Base-by-base conservation (phyloP, 2,329 filamentous ascomycete species). In the Talaromyces sp. region DNA sequence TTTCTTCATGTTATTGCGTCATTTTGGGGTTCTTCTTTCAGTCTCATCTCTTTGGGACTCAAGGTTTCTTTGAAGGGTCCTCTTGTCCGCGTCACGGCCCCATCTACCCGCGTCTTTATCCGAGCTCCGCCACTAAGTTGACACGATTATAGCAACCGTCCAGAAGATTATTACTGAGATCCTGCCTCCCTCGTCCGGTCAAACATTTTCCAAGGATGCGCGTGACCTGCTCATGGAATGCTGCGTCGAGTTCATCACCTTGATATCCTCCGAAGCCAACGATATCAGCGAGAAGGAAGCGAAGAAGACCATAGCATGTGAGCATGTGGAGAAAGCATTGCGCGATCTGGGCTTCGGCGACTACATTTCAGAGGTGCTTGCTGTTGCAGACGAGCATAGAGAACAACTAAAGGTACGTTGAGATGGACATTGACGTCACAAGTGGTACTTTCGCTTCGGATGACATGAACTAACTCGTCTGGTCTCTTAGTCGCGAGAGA, bases 281-380 rank as follows among this genome's bases (percentile, higher is more conserved):
- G 94, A 99, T 67, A 99, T 99, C 60, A 95, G 92, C 11, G 94
- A 99, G 73, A 96, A 96, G 75, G 94, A 99, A 69, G 91, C 92
- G 45, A 99, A 99, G 80, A 99, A 99, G 82, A 99, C 94, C 3
- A 99, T 99, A 65, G 93, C 93, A 11, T 96, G 91, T 73, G 94
- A 99, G 67, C 94, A 99, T 77, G 95, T 99, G 65, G 95, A 93
- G 68, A 93, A 93, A 69, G 94, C 94, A 0, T 82, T 99, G 37
- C 89, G 93, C 65, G 90, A 96, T 66, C 84, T 99, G 17, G 94
- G 93, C 1, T 99, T 97, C 72, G 83, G 86, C 9, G 91, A 96
- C 64, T 99, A 97, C 69, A 89, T 99, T 6, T 85, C 88, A 14
- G 89, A 92, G 54, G 90, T 99, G 11, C 77, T 91, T 51, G 89